These are phyloP conservation scores for Pseudotsuga menziesii DNA, from an alignment of 75 land plant species.

Conservation along the genomic window DNA sequence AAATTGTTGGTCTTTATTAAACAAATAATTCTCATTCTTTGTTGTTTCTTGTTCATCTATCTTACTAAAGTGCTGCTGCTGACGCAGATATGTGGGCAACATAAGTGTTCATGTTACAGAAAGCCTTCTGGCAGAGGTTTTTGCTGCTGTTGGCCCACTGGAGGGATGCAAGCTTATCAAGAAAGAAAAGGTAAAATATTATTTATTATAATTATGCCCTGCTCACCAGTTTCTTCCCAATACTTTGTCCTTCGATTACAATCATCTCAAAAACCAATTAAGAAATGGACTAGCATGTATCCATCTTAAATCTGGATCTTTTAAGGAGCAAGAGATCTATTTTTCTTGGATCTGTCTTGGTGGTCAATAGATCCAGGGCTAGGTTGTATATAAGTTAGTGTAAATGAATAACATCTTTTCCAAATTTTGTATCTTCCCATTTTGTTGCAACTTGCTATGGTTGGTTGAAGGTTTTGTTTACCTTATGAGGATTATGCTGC, in stretches of 20 bases:
- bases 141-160: slow-evolving; percentile 77
- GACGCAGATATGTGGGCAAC: slow-evolving; percentile 91
- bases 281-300: too few relatives aligned
- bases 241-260: background rate
- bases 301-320: too few relatives aligned
- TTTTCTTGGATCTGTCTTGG: too few relatives aligned
- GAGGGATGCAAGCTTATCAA: slow-evolving; percentile 97
- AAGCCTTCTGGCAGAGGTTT: slow-evolving; percentile 89
- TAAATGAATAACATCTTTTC: too few relatives aligned
- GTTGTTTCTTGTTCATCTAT: background rate
- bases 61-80: background rate
- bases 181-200: slow-evolving; percentile 78
- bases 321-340: too few relatives aligned
- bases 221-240: background rate
- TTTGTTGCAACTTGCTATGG: too few relatives aligned
- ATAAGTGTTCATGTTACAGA: slow-evolving; percentile 88
- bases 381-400: too few relatives aligned
- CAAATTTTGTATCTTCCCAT: too few relatives aligned
- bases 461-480: too few relatives aligned
- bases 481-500: too few relatives aligned
- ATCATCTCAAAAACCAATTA: too few relatives aligned
- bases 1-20: background rate
- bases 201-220: background rate
- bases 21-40: background rate
- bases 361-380: too few relatives aligned